Evolutionary conservation across 164 flowering plant genomes (phyloP), one percentile per base, ranked within the genome.

Genomic region (Magnolia sinica): DNA sequence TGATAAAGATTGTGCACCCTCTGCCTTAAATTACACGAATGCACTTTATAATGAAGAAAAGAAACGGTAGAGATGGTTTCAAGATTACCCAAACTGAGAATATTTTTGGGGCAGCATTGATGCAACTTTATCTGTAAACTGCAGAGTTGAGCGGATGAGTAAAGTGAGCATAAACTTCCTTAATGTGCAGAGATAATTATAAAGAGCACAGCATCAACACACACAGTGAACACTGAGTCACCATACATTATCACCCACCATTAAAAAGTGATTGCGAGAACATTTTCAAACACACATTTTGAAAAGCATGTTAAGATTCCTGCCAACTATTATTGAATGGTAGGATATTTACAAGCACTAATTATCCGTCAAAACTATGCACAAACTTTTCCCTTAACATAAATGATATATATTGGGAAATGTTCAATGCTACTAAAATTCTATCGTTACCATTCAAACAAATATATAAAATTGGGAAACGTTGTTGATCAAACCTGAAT

Each of bases 81-180:
- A 49, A 50, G 80, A 97, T 88, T 84, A 96, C 99, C 97, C 95
- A 73, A 90, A 91, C 82, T 88, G 97, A 58, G 97, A 92, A 85
- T 88, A 90, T 84, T 94, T 93, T 77, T 84, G 81, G 16, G 98
- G 98, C 73, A 96, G 88, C 90, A 96, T 83, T 14, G 91, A 86
- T 27, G 97, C 84, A 77, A 96, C 87, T 85, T 93, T 94, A 83
- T 94, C 92, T 67, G 98, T 92, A 76, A 96, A 96, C 99, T 96
- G 97, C 83, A 87, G 23, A 87, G 27, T 45, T 74, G 29, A 76
- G 52, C 49, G 71, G 31, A 71, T 77, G 55, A 83, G 74, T 52
- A 74, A 52, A 70, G 50, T 31, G 37, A 13, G 29, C 37, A 55
- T 16, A 11, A 55, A 11, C 13, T 55, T 55, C 18, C 1, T 3